A percentile compares a stretch with the other conserved stretches of the same genome.
phyloP scores from a whole-genome alignment of 306 rosid species.

The Castanopsis chinensis region DNA sequence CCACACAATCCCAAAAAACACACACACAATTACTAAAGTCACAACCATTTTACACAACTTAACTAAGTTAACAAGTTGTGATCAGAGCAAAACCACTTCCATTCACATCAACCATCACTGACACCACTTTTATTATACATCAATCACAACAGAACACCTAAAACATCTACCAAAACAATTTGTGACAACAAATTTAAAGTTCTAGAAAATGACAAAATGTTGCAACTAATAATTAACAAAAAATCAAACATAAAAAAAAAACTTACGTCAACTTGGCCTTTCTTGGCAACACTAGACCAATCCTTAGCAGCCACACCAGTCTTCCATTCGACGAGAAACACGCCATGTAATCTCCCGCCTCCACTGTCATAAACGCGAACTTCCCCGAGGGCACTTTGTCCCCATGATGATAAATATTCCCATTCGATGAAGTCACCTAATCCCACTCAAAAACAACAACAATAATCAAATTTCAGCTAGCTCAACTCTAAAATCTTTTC shows the following conservation, averaged over 20 bases:
- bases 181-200: too few species aligned
- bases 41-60: too few species aligned
- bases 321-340: conserved; percentile 94
- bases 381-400: conserved; percentile 69
- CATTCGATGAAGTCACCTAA: conserved; percentile 80
- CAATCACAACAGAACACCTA: not conserved
- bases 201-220: too few species aligned
- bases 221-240: too few species aligned
- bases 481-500: too few species aligned
- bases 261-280: conserved; percentile 88
- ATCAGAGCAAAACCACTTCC: too few species aligned
- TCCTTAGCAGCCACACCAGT: conserved; percentile 93
- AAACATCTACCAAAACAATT: not conserved
- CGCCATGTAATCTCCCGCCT: conserved; percentile 85
- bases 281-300: conserved; percentile 94
- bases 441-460: not conserved
- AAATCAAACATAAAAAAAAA: not conserved
- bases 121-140: too few species aligned
- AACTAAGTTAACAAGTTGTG: too few species aligned
- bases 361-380: conserved; percentile 65
- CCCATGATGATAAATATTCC: conserved; percentile 68
- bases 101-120: too few species aligned
- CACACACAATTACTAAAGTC: too few species aligned
- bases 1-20: not conserved
- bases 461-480: conserved; percentile 3